These are phyloP conservation scores for Gossypium trilobum DNA, from an alignment of 441 rosid genomes.

Conservation along the genomic window DNA sequence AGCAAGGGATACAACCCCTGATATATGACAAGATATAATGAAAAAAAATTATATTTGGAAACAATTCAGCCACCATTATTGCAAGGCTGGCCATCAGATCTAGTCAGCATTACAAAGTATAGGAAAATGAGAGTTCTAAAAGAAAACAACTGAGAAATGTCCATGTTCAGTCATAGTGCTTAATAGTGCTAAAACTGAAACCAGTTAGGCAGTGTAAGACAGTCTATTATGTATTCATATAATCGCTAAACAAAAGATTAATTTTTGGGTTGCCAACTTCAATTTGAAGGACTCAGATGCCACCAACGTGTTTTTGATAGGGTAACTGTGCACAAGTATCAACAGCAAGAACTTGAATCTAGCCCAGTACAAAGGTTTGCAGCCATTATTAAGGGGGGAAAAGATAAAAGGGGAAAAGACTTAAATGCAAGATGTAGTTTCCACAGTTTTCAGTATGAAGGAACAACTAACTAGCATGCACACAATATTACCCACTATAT, in stretches of 20 bases:
- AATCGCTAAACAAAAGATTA: neutral
- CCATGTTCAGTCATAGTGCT: neutral
- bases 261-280: neutral
- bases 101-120: neutral
- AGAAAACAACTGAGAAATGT: neutral
- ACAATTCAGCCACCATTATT: neutral
- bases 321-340: neutral
- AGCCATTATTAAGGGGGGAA: neutral
- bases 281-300: neutral
- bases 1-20: neutral
- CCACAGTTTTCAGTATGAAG: conserved; percentile 5
- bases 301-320: neutral
- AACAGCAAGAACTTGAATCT: neutral
- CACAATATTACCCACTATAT: neutral
- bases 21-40: neutral
- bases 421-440: neutral
- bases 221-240: neutral
- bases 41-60: neutral
- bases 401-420: neutral
- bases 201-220: neutral
- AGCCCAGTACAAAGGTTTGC: neutral
- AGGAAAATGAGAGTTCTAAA: neutral
- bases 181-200: neutral
- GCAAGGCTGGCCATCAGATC: neutral
- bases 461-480: neutral